Evolutionary conservation across 2,329 filamentous ascomycete genomes (phyloP).

Genomic region (Aureobasidium sp.): DNA sequence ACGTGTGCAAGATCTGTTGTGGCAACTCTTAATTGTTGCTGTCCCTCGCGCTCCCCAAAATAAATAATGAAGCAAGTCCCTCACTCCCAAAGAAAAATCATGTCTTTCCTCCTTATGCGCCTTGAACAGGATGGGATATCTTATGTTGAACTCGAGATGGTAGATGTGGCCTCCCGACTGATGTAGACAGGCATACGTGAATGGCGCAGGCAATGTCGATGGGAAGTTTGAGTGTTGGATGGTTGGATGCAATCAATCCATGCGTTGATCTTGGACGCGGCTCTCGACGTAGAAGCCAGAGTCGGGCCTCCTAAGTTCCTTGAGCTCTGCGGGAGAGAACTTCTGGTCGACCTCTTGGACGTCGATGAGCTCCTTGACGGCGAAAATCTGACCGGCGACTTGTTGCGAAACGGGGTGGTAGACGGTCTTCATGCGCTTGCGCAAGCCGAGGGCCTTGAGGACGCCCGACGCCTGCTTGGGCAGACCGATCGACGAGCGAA

Average conservation of each 20-base stretch:
- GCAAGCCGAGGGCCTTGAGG: constrained; percentile 76
- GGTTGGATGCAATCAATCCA: background rate
- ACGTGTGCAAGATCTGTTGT: background rate
- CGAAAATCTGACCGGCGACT: constrained; percentile 84
- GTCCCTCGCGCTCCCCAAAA: background rate
- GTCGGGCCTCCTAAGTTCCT: constrained; percentile 65
- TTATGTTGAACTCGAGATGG: background rate
- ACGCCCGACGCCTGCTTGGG: constrained; percentile 69
- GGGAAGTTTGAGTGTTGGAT: background rate
- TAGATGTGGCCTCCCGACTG: background rate
- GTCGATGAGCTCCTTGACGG: constrained; percentile 84
- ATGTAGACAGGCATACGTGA: background rate
- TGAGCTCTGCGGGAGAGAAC: constrained; percentile 61
- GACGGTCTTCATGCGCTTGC: constrained; percentile 76
- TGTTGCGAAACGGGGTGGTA: constrained; percentile 79
- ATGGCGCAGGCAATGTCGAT: background rate
- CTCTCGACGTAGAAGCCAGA: constrained; percentile 75
- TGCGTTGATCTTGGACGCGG: constrained; percentile 22
- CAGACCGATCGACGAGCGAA: constrained; percentile 83
- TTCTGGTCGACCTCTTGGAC: constrained; percentile 68
- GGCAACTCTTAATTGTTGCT: background rate
- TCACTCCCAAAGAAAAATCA: background rate
- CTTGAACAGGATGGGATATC: background rate
- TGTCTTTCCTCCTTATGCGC: constrained; percentile 6
- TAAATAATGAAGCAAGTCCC: background rate